phyloP scores from a whole-genome alignment of 805 yeast genomes.

The Ogataea zsoltii region DNA sequence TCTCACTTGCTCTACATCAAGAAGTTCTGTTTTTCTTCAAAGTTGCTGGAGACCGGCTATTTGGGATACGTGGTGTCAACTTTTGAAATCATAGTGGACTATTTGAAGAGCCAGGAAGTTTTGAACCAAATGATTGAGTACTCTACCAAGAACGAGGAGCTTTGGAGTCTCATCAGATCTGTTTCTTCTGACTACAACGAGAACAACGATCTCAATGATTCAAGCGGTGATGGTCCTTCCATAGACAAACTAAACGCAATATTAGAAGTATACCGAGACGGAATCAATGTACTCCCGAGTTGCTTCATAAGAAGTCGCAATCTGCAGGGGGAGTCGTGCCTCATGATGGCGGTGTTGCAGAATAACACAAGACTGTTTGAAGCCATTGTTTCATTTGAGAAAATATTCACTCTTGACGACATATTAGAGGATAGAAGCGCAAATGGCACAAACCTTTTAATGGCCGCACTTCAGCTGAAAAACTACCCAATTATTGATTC shows the following conservation, averaged over 20 bases:
- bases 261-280: conserved; percentile 16
- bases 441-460: conserved; percentile 55
- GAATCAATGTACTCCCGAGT: conserved; percentile 17
- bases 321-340: conserved; percentile 68
- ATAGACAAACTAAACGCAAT: conserved; percentile 16
- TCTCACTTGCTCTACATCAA: conserved; percentile 68
- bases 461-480: conserved; percentile 60
- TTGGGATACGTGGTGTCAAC: conserved; percentile 80
- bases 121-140: conserved; percentile 37
- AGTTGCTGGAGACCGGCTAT: conserved; percentile 55
- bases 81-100: conserved; percentile 76
- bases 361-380: conserved; percentile 46
- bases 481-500: conserved; percentile 46
- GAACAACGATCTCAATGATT: conserved; percentile 19
- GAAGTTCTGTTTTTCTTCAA: conserved; percentile 48
- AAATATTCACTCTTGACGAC: conserved; percentile 63
- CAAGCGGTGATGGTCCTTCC: conserved; percentile 15
- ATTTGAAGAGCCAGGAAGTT: conserved; percentile 46
- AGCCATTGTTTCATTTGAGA: conserved; percentile 45
- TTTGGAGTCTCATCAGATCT: conserved; percentile 53
- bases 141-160: conserved; percentile 49
- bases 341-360: conserved; percentile 60
- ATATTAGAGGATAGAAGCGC: conserved; percentile 62
- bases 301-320: conserved; percentile 40
- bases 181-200: conserved; percentile 26